Percentiles rank a stretch among this genome's conserved stretches.
phyloP scores from a whole-genome alignment of 1,139 yeast species.

The Kodamaea ohmeri region DNA sequence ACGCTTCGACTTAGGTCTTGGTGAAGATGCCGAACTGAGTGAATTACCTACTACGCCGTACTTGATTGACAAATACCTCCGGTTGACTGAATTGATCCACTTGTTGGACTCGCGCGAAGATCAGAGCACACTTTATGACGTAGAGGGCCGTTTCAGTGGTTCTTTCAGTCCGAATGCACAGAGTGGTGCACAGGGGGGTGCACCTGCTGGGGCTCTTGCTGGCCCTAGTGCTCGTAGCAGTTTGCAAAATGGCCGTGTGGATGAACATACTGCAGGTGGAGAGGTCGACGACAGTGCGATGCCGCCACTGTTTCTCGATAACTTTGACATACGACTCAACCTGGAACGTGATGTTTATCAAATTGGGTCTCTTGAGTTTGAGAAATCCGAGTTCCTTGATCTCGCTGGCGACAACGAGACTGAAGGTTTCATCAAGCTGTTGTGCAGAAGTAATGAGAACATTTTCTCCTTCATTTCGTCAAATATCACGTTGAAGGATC shows the following conservation, averaged over 20 bases:
- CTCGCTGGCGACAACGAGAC: conserved; percentile 48
- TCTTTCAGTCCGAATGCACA: background rate
- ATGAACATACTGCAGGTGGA: background rate
- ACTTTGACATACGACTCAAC: conserved; percentile 14
- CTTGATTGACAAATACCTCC: conserved; percentile 61
- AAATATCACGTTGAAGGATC: conserved; percentile 45
- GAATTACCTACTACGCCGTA: conserved; percentile 69
- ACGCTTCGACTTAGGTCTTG: conserved; percentile 48
- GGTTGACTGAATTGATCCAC: conserved; percentile 57
- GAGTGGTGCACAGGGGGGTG: background rate
- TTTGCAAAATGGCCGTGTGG: background rate
- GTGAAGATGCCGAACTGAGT: conserved; percentile 44
- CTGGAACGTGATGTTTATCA: conserved; percentile 37
- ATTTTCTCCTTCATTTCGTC: conserved; percentile 46
- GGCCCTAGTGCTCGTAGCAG: background rate
- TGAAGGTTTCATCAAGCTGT: conserved; percentile 50
- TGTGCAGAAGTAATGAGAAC: conserved; percentile 44
- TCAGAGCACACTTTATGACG: conserved; percentile 2
- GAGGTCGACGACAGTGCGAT: background rate
- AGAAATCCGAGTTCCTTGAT: conserved; percentile 47
- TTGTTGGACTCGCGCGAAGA: conserved; percentile 30
- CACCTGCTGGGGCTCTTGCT: too few species aligned
- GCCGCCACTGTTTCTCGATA: conserved; percentile 7
- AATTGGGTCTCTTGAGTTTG: conserved; percentile 56
- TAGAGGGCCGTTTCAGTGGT: conserved; percentile 4